Percentiles rank a stretch among this genome's conserved stretches.
These are phyloP conservation scores for Isatis lusitanica DNA, from an alignment of 441 rosid genomes.

Conservation along the genomic window DNA sequence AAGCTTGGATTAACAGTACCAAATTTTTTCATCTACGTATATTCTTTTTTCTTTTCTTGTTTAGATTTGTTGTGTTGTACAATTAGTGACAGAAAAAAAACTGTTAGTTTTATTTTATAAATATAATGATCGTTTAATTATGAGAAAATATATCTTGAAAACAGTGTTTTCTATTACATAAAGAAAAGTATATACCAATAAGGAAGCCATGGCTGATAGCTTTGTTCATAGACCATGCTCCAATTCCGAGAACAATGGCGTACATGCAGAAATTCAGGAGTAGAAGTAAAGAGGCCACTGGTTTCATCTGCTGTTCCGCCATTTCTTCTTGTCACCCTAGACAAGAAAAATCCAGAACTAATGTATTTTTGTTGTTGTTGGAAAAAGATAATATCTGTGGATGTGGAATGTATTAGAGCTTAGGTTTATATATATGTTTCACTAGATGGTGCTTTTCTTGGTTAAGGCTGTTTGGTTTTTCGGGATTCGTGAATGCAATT, in stretches of 20 bases:
- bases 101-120: background rate
- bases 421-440: conserved; percentile 16
- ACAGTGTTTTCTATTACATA: background rate
- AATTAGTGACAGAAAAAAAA: background rate
- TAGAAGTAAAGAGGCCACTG: conserved; percentile 65
- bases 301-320: conserved; percentile 56
- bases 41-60: background rate
- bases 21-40: background rate
- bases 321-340: conserved; percentile 29
- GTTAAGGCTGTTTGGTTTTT: background rate
- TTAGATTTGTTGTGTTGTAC: background rate
- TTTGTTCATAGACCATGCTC: conserved; percentile 83
- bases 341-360: background rate
- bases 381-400: background rate
- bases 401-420: conserved; percentile 12
- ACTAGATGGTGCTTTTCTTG: conserved; percentile 10
- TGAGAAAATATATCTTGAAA: background rate
- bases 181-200: conserved; percentile 54
- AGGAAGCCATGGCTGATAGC: conserved; percentile 81
- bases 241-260: conserved; percentile 69
- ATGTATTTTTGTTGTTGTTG: background rate
- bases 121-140: background rate
- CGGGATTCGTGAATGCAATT: conserved; percentile 6
- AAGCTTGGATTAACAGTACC: background rate
- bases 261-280: conserved; percentile 81